Base-by-base conservation (phyloP, 106 monocot genomes). In the Xerophyta viscosa region DNA sequence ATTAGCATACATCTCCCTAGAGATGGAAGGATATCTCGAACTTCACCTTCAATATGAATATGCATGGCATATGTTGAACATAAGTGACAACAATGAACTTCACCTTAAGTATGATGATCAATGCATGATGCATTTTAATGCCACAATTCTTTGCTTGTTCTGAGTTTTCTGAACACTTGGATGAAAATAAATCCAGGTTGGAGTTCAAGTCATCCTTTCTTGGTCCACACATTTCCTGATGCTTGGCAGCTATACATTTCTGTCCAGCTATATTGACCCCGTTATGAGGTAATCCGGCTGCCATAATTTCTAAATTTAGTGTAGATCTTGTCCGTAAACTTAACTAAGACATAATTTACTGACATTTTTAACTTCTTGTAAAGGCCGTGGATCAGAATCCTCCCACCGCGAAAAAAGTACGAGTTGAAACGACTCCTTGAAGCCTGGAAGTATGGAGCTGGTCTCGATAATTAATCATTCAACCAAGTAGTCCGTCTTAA, bases 401-500 rank as follows among this genome's bases (percentile, higher is more conserved):
- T 94, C 42, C 52, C 80, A 27, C 27, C 48, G 57, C 84, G 68
- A 72, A 50, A 73, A 41, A 81, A 59, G 62, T 88, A 73, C 46
- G 57, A 66, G 30, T 78, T 80, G 78, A 80, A 58, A 36, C 60
- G 84, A 6, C 58, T 48, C 53, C 62, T 94, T 13, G 94, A 94
- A 72, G 94, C 84, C 53, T 94, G 94, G 88, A 83, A 78, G 63
- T 94, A 94, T 73, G 87, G 94, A 57, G 58, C 94, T 54, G 88
- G n/a, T n/a, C n/a, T n/a, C n/a, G n/a, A n/a, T n/a, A n/a, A n/a
- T n/a, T n/a, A n/a, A n/a, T n/a, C n/a, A n/a, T n/a, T n/a, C n/a
- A n/a, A n/a, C n/a, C n/a, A n/a, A n/a, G n/a, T n/a, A n/a, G n/a
- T n/a, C n/a, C n/a, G n/a, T n/a, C n/a, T n/a, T n/a, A n/a, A n/a